phyloP scores from a whole-genome alignment of 2,329 filamentous ascomycete genomes.

The Shiraia sp. region DNA sequence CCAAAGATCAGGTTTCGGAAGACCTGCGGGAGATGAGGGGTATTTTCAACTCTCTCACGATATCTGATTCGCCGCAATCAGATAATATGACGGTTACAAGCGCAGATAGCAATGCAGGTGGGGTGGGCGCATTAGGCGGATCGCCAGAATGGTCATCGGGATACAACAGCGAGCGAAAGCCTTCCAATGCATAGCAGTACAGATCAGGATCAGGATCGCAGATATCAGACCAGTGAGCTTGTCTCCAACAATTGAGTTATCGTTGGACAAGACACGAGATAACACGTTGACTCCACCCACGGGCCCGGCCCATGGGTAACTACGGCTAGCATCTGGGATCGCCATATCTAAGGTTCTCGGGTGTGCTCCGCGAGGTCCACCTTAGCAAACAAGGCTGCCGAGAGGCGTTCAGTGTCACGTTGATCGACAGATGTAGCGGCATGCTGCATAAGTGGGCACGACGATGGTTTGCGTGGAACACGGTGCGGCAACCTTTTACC shows the following conservation, averaged over 20 bases:
- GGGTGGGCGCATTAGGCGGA: constrained; percentile 18
- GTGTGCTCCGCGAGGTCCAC: constrained; percentile 17
- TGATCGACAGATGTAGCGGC: constrained; percentile 21
- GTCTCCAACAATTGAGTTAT: no score
- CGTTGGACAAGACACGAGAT: constrained; percentile 9
- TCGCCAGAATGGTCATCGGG: constrained; percentile 29
- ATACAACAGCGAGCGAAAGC: constrained; percentile 25
- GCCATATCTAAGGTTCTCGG: constrained; percentile 19
- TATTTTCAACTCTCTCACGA: constrained; percentile 57
- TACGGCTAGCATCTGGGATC: constrained; percentile 18
- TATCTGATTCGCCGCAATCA: constrained; percentile 39
- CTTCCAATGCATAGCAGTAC: constrained; percentile 19
- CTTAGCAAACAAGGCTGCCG: constrained; percentile 20
- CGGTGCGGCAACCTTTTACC: constrained; percentile 17
- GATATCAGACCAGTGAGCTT: constrained; percentile 23
- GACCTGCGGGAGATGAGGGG: constrained; percentile 75
- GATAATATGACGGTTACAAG: constrained; percentile 33
- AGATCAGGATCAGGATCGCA: constrained; percentile 9
- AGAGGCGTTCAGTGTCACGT: constrained; percentile 33
- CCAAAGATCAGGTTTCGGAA: constrained; percentile 58
- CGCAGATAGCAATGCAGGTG: constrained; percentile 23
- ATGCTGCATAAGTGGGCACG: constrained; percentile 11
- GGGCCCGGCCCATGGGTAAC: constrained; percentile 7
- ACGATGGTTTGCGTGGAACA: constrained; percentile 10
- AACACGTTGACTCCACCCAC: constrained; percentile 10